These are phyloP conservation scores for Trichoderma asperellum DNA, from an alignment of 2,329 filamentous ascomycete genomes.

Conservation along the genomic window DNA sequence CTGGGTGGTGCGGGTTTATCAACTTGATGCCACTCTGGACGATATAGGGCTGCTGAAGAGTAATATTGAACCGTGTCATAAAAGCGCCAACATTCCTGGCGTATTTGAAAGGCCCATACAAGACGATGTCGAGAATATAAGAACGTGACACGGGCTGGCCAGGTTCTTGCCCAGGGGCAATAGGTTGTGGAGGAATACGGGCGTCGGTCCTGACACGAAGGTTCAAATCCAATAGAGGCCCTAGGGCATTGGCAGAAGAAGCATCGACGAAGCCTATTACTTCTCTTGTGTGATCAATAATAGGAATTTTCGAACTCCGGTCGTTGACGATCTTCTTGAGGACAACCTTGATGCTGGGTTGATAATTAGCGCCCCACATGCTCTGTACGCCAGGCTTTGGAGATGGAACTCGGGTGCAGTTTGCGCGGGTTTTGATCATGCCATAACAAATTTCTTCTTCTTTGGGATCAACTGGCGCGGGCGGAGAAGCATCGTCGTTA, in stretches of 20 bases:
- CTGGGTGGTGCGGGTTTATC: conserved; percentile 73
- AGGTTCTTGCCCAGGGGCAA: conserved; percentile 63
- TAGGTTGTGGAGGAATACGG: conserved; percentile 69
- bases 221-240: conserved; percentile 71
- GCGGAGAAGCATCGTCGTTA: conserved; percentile 52
- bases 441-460: conserved; percentile 81
- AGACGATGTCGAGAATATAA: conserved; percentile 70
- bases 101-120: conserved; percentile 76
- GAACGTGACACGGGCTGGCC: conserved; percentile 64
- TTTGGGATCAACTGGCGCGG: conserved; percentile 57
- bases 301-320: conserved; percentile 65
- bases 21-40: conserved; percentile 71
- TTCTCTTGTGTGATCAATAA: conserved; percentile 70
- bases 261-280: conserved; percentile 78
- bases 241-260: conserved; percentile 67
- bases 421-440: conserved; percentile 70
- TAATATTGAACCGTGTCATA: conserved; percentile 66
- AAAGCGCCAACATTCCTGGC: conserved; percentile 68
- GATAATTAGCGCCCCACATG: conserved; percentile 62
- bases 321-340: conserved; percentile 64
- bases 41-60: conserved; percentile 67
- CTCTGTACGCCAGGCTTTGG: conserved; percentile 66
- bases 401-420: conserved; percentile 69
- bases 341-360: conserved; percentile 75
- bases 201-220: conserved; percentile 71